Evolutionary conservation across 345 rosid species (phyloP).

Genomic region (Punica granatum): DNA sequence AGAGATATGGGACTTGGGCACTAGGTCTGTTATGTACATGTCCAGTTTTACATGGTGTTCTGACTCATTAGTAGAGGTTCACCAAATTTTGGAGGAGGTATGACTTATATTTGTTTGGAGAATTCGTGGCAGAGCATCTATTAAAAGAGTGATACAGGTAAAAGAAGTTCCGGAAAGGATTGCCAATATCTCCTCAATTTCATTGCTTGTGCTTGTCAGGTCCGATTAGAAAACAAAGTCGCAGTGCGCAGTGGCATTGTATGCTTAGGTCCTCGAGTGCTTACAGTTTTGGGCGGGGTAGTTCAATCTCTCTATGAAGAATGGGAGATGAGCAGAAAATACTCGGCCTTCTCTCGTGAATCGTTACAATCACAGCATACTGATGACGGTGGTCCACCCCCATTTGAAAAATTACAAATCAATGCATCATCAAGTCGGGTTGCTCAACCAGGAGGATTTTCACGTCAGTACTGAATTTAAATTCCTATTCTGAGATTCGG

Average conservation of each 20-base stretch:
- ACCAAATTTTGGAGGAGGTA: background rate
- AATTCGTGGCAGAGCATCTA: background rate
- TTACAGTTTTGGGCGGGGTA: conserved; percentile 69
- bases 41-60: background rate
- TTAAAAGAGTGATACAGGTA: background rate
- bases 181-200: background rate
- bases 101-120: background rate
- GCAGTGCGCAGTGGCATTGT: conserved; percentile 49
- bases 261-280: conserved; percentile 57
- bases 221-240: conserved; percentile 71
- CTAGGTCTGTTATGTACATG: background rate
- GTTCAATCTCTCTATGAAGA: conserved; percentile 78
- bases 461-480: conserved; percentile 18
- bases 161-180: background rate
- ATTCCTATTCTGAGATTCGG: background rate
- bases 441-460: conserved; percentile 21
- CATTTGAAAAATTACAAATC: conserved; percentile 73
- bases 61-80: background rate
- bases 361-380: conserved; percentile 38
- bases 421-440: conserved; percentile 24
- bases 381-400: conserved; percentile 62
- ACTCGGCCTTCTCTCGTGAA: conserved; percentile 49
- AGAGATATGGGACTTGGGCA: background rate
- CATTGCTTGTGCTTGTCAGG: conserved; percentile 33
- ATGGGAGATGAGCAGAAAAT: conserved; percentile 84